These are phyloP conservation scores for Teratosphaeria nubilosa DNA, from an alignment of 2,329 filamentous ascomycete species.

Conservation along the genomic window DNA sequence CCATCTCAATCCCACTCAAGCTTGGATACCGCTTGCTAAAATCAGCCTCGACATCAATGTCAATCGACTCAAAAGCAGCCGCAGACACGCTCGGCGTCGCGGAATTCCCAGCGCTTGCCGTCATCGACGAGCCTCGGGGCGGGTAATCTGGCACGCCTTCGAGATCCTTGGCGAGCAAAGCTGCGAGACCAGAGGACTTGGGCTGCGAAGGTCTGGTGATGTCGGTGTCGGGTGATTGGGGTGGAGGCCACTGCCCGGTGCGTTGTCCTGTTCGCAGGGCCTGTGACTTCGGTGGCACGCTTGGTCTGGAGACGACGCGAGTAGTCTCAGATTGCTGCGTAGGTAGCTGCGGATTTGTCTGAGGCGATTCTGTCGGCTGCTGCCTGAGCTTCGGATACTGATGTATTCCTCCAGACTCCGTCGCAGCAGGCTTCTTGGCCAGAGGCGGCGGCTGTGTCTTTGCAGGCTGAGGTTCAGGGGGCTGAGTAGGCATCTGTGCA, in stretches of 20 bases:
- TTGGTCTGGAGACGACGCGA: constrained; percentile 33
- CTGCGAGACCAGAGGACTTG: constrained; percentile 20
- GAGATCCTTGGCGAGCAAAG: constrained; percentile 26
- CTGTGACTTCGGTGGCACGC: constrained; percentile 51
- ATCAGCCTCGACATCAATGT: constrained; percentile 57
- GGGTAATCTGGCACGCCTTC: constrained; percentile 29
- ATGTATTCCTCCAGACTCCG: constrained; percentile 7
- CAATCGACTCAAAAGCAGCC: constrained; percentile 28
- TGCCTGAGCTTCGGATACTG: constrained; percentile 15
- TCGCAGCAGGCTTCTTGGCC: constrained; percentile 12
- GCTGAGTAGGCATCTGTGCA: constrained; percentile 6
- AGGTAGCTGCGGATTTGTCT: constrained; percentile 10
- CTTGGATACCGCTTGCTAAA: constrained; percentile 85
- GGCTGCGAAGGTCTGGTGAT: constrained; percentile 1
- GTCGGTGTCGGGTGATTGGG: neutral
- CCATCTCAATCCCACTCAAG: constrained; percentile 75
- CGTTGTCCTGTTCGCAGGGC: constrained; percentile 41
- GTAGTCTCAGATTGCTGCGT: constrained; percentile 12
- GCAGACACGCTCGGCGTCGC: neutral
- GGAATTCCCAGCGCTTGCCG: neutral
- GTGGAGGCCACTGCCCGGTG: constrained; percentile 10
- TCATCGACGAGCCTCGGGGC: constrained; percentile 1
- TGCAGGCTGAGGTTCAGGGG: neutral
- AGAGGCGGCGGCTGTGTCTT: constrained; percentile 12
- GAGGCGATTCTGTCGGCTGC: constrained; percentile 2